A percentile compares a stretch with the other conserved stretches of the same genome.
These are phyloP conservation scores for Penicillium aurantiogriseum DNA, from an alignment of 2,329 filamentous ascomycete species.

Conservation along the genomic window DNA sequence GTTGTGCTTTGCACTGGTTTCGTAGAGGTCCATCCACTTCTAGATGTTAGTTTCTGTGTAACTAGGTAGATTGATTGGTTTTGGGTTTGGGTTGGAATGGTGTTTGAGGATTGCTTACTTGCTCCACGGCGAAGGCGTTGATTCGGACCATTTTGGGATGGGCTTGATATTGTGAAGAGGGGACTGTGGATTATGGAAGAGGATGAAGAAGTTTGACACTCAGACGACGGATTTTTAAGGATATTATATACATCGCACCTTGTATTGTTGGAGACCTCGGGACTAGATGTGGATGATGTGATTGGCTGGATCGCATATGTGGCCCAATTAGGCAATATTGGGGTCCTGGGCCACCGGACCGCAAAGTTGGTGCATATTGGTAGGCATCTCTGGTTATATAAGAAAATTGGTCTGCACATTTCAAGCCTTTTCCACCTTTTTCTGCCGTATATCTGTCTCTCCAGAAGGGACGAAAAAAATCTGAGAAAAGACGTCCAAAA, in stretches of 20 bases:
- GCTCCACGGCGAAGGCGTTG: constrained; percentile 21
- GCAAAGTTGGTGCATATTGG: not conserved
- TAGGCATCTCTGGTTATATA: not conserved
- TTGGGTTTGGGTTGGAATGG: not conserved
- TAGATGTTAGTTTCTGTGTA: not conserved
- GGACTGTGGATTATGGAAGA: not conserved
- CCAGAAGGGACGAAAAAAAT: too few species aligned
- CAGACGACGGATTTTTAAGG: not conserved
- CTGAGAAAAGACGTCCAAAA: too few species aligned
- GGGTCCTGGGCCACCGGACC: not conserved
- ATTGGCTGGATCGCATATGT: constrained; percentile 22
- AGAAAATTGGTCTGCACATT: too few species aligned
- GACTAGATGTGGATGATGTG: not conserved
- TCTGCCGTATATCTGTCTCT: too few species aligned
- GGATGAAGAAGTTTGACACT: not conserved
- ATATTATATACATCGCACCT: constrained; percentile 2
- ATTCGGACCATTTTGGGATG: constrained; percentile 20
- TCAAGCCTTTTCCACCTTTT: too few species aligned
- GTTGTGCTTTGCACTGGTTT: constrained; percentile 59
- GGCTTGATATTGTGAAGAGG: too few species aligned
- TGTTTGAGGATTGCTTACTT: constrained; percentile 5
- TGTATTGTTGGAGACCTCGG: not conserved
- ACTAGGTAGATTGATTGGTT: not conserved
- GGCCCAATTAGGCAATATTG: constrained; percentile 12
- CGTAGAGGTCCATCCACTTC: constrained; percentile 59